phyloP scores from a whole-genome alignment of 768 basidiomycete species.

The Boletus rubroflammeus region DNA sequence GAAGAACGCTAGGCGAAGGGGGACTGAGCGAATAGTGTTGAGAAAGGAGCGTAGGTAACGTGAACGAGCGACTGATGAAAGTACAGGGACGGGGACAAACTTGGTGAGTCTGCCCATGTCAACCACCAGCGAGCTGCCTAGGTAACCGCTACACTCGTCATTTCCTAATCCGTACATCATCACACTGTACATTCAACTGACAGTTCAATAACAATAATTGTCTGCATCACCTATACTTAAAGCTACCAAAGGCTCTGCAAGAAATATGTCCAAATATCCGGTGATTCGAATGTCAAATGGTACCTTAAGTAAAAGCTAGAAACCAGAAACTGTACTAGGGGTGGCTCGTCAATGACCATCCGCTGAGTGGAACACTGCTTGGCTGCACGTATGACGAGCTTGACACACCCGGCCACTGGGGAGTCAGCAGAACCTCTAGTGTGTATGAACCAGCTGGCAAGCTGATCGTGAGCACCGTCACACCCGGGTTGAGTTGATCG shows the following conservation, averaged over 20 bases:
- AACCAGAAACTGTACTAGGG: conserved; percentile 18
- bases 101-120: conserved; percentile 2
- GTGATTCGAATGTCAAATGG: background rate
- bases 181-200: no score
- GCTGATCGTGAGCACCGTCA: conserved; percentile 75
- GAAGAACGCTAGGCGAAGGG: background rate
- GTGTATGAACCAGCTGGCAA: conserved; percentile 65
- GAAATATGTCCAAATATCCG: conserved; percentile 1
- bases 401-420: conserved; percentile 81
- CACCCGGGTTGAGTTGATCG: conserved; percentile 75
- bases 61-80: conserved; percentile 16
- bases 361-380: conserved; percentile 59
- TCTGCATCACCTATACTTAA: no score
- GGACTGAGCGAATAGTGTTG: background rate
- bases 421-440: conserved; percentile 85
- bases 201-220: no score
- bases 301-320: background rate
- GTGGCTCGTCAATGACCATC: conserved; percentile 81
- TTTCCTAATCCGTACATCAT: conserved; percentile 14
- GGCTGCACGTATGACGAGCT: conserved; percentile 64
- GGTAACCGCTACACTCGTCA: conserved; percentile 1
- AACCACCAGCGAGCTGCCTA: conserved; percentile 20
- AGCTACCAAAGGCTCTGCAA: conserved; percentile 9
- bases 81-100: background rate
- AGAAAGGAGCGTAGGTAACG: conserved; percentile 15